Conservation (phyloP, 2,329 filamentous ascomycete species). For the Phymatotrichopsis omnivora region DNA sequence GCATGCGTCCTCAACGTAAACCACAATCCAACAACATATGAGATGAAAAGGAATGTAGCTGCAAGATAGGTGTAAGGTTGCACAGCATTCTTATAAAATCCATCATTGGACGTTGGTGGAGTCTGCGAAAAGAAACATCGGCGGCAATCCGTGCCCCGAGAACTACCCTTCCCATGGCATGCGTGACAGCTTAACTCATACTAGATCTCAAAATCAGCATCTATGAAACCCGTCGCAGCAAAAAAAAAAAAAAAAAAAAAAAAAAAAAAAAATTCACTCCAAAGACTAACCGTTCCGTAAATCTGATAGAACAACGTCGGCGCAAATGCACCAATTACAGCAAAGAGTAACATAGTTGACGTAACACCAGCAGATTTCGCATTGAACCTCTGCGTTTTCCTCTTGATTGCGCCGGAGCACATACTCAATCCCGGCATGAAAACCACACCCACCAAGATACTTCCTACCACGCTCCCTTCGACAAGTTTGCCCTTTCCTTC, state of each 20-base stretch:
- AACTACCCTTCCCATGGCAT: conserved; percentile 43
- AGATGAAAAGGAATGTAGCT: conserved; percentile 74
- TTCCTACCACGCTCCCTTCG: conserved; percentile 93
- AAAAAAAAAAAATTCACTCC: neutral
- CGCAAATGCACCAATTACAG: conserved; percentile 87
- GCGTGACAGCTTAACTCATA: conserved; percentile 84
- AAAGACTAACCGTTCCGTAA: conserved; percentile 65
- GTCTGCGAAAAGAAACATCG: conserved; percentile 89
- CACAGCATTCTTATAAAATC: conserved; percentile 83
- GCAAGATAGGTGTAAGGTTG: conserved; percentile 88
- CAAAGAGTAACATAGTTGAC: conserved; percentile 94
- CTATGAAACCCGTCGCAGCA: too few relatives aligned
- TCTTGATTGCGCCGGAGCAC: conserved; percentile 96
- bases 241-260: conserved; percentile 6
- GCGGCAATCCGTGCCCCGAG: conserved; percentile 56
- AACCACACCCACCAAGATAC: conserved; percentile 91
- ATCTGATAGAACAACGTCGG: conserved; percentile 98
- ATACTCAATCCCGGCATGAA: conserved; percentile 93
- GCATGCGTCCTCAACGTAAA: conserved; percentile 95
- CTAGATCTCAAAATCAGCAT: conserved; percentile 37
- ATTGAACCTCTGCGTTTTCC: conserved; percentile 98
- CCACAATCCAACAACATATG: conserved; percentile 86
- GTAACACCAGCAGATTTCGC: conserved; percentile 81
- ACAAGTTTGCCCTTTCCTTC: conserved; percentile 89
- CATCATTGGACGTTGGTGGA: conserved; percentile 72